Evolutionary conservation across 208 protist genomes (phyloP), one percentile per base, ranked within the genome.

Genomic region (Acanthamoeba sp.): DNA sequence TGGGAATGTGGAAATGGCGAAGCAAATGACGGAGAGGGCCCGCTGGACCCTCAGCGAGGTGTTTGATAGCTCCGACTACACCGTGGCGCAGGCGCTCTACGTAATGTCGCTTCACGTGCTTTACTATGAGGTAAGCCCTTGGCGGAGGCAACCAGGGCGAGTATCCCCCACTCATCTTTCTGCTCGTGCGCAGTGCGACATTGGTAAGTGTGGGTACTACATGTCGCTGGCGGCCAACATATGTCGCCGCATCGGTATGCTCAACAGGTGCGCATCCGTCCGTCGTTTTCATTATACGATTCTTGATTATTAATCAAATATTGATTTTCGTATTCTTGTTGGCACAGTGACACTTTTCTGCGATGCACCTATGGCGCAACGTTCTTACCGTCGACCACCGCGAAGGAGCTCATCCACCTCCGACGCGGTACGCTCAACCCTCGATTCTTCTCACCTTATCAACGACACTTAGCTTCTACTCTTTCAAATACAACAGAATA

Each of bases 51-150:
- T 76, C 24, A 40, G 66, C 66, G n/a, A 76, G 12, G 66, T 76
- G 10, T 76, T 76, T 20, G 66, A 76, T 20, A 76, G 24, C 1
- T 10, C 66, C n/a, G 32, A 76, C 66, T 76, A 76, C 32, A 76
- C 10, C 66, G 66, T 76, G 34, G 66, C 66, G 29, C 66, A 76
- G 66, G 66, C 66, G n/a, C 66, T 76, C 66, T 76, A 76, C 66
- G 66, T 76, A 7, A 32, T 76, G 1, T 32, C 66, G 3, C 66
- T 76, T 6, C 34, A 76, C n/a, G 32, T 76, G 29, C 66, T 76
- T 9, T 76, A 76, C 32, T 76, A 76, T 20, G 66, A 76, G 66
- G 66, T 76, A 34, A 2, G 59, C 2, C 0, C 20, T n/a, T n/a
- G n/a, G n/a, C n/a, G n/a, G n/a, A n/a, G n/a, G n/a, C n/a, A n/a